These are phyloP conservation scores for Fusarium abutilonis DNA, from an alignment of 2,329 filamentous ascomycete species.

Conservation along the genomic window DNA sequence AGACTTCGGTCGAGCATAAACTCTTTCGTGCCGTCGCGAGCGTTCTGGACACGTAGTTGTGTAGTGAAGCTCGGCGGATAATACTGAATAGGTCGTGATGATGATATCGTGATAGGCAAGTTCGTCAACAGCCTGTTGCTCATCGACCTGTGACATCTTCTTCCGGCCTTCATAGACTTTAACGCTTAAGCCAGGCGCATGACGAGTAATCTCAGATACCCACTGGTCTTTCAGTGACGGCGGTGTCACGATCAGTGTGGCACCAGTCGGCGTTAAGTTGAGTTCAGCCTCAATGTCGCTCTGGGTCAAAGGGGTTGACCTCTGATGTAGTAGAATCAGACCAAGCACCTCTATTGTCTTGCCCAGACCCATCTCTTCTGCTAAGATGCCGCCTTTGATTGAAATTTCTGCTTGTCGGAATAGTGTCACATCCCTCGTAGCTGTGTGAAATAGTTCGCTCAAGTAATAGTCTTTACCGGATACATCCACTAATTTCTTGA, in stretches of 20 bases:
- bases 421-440: slow-evolving; percentile 59
- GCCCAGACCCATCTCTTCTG: slow-evolving; percentile 85
- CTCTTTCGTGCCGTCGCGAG: slow-evolving; percentile 70
- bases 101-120: slow-evolving; percentile 67
- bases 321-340: slow-evolving; percentile 70
- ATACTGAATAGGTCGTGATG: slow-evolving; percentile 72
- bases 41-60: slow-evolving; percentile 76
- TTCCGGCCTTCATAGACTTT: slow-evolving; percentile 66
- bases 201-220: slow-evolving; percentile 66
- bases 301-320: slow-evolving; percentile 51
- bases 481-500: slow-evolving; percentile 49
- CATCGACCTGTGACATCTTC: slow-evolving; percentile 48
- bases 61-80: slow-evolving; percentile 84
- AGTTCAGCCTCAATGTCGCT: slow-evolving; percentile 41
- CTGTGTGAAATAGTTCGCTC: slow-evolving; percentile 70
- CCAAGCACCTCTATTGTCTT: slow-evolving; percentile 82
- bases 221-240: slow-evolving; percentile 68
- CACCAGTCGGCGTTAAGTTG: slow-evolving; percentile 59
- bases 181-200: slow-evolving; percentile 67
- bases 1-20: slow-evolving; percentile 73
- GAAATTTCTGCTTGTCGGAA: slow-evolving; percentile 56
- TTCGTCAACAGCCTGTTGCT: slow-evolving; percentile 54
- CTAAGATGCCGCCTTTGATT: slow-evolving; percentile 71
- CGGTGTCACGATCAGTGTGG: slow-evolving; percentile 71
- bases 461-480: slow-evolving; percentile 58